Evolutionary conservation across 1,139 yeast genomes (phyloP), one percentile per base, ranked within the genome.

Genomic region (Geotrichum cucujoidarum): DNA sequence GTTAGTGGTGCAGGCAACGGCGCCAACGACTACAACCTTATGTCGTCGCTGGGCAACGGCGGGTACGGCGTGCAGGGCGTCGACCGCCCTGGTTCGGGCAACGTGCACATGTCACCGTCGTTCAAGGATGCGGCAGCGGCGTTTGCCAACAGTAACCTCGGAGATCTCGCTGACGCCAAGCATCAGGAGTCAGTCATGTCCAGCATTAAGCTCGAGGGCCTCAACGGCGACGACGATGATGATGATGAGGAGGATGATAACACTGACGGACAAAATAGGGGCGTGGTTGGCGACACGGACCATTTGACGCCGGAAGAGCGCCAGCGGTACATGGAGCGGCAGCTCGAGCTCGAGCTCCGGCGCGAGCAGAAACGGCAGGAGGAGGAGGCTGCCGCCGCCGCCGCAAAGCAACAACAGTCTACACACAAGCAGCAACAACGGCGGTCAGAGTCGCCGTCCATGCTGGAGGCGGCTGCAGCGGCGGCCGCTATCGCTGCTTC

Each of bases 91-190:
- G 32, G 45, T 24, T 31, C 41, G 21, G 40, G 40, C 7, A 40
- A 47, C 16, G 43, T 39, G n/a, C 50, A 40, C 11, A 37, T 47
- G 50, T 50, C 53, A 2, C 53, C 53, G 6, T 40, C 53, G 2
- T 47, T 50, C 10, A 50, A 50, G 38, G 50, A 48, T 4, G 53
- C 53, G 2, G 53, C 53, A 4, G 53, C 49, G 3, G 53, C 53
- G 1, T 50, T 50, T 41, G 53, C 50, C 14, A 48, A 50, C 31
- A 50, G 53, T 22, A 47, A 47, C 25, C 39, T 50, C 16, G 52
- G 43, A 2, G 50, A 46, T 21, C 33, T 36, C 3, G 38, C 44
- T 10, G 50, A 50, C 25, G 48, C 48, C 10, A 45, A 45, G 18
- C 49, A 48, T 25, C 53, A 50, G 32, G 53, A 47, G 33, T 50